These are phyloP conservation scores for Larix kaempferi DNA, from an alignment of 75 land plant species.

Conservation along the genomic window DNA sequence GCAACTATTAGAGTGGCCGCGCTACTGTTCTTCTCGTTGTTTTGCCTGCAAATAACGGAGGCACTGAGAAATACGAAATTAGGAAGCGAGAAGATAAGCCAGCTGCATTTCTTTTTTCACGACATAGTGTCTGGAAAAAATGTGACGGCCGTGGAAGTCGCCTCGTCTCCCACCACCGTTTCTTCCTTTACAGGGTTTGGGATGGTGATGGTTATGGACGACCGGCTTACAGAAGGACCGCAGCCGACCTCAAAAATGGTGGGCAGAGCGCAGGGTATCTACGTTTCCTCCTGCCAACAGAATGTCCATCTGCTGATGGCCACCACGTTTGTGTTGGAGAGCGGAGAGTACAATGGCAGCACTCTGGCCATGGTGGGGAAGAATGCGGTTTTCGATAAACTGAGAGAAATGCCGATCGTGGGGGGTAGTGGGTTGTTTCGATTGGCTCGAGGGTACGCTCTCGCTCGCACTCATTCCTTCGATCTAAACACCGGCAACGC, in stretches of 20 bases:
- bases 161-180: background rate
- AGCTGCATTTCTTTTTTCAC: slow-evolving; percentile 29
- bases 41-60: too few relatives aligned
- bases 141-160: slow-evolving; percentile 13
- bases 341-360: slow-evolving; percentile 25
- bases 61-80: background rate
- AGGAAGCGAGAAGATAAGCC: slow-evolving; percentile 11
- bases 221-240: slow-evolving; percentile 27
- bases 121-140: slow-evolving; percentile 12
- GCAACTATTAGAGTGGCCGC: too few relatives aligned
- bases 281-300: slow-evolving; percentile 3
- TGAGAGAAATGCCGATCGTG: slow-evolving; percentile 40
- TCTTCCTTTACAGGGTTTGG: slow-evolving; percentile 14
- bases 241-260: slow-evolving; percentile 18
- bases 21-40: too few relatives aligned
- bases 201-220: slow-evolving; percentile 22
- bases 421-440: slow-evolving; percentile 43
- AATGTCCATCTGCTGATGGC: slow-evolving; percentile 16
- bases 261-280: slow-evolving; percentile 41
- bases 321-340: slow-evolving; percentile 10
- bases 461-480: slow-evolving; percentile 11
- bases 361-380: slow-evolving; percentile 20
- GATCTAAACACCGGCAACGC: slow-evolving; percentile 17
- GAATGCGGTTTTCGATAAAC: slow-evolving; percentile 9
- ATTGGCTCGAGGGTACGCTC: slow-evolving; percentile 37